Evolutionary conservation across 768 basidiomycete genomes (phyloP), one percentile per base, ranked within the genome.

Genomic region (Tubosaeta brunneosetosa): DNA sequence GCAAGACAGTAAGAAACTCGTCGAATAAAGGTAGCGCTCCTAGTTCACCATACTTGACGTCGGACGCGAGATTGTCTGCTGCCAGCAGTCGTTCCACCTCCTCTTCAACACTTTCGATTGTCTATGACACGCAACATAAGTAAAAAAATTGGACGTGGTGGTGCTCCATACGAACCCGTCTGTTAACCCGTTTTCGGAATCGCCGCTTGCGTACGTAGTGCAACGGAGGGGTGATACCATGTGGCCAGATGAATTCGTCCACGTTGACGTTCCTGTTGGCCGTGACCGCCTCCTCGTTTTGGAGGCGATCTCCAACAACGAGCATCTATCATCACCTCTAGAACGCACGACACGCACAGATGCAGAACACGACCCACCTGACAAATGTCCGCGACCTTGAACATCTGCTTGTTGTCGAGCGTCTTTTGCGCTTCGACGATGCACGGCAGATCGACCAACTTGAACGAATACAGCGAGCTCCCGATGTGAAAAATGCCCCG

Each of bases 341-440:
- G 10, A 51, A 48, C 19, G 37, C 54, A 68, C 52, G 37, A 46
- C 43, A 36, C 47, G 22, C 27, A 12, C 25, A 34, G 45, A 43
- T 44, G 55, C 44, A 44, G 33, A 46, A 52, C 47, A 43, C 32
- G 40, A 57, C 61, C 61, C 61, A 93, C 92, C 82, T 97, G 94
- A 73, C 91, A 95, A 72, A 99, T 95, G 67, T 99, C 97, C 36
- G 94, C 94, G 6, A 94, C 91, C 71, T 99, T 99, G 77, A 98
- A 97, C 83, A 97, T 88, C 64, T 97, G 93, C 67, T 94, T 93
- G 67, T 86, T 89, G 71, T 98, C 97, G 46, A 95, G 71, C 2
- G 95, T 93, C 76, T 97, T 97, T 70, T 98, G 94, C 12, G 91
- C 83, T 65, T 99, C 97, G 57, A 94, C 78, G 47, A 99, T 82